Conservation (phyloP, 805 yeast genomes). For the Starmerella riodocensis region DNA sequence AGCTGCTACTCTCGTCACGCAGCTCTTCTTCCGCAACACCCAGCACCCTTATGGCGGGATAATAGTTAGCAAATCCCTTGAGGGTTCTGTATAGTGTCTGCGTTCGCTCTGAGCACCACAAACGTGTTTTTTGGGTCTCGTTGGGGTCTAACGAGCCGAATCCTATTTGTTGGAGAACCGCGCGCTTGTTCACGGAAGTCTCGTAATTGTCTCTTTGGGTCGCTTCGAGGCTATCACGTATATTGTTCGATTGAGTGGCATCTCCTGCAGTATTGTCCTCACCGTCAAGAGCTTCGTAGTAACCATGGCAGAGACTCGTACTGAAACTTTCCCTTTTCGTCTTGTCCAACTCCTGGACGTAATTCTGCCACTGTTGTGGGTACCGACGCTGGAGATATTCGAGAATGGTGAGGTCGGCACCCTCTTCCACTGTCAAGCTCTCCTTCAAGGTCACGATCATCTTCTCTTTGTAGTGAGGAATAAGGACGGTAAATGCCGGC, state of each 20-base stretch:
- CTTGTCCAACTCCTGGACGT: constrained; percentile 43
- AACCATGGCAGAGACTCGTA: too few species aligned
- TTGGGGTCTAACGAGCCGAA: constrained; percentile 19
- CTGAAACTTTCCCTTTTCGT: not conserved
- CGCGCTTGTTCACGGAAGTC: constrained; percentile 1
- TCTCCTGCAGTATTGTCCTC: not conserved
- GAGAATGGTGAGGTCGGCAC: constrained; percentile 51
- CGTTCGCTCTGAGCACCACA: constrained; percentile 76
- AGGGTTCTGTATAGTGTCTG: constrained; percentile 76
- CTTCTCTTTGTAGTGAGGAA: constrained; percentile 81
- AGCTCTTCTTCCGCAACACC: constrained; percentile 59
- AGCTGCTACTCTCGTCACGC: constrained; percentile 26
- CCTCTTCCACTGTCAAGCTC: constrained; percentile 56
- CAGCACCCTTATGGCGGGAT: constrained; percentile 55
- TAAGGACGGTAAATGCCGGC: constrained; percentile 72
- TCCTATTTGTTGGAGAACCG: constrained; percentile 17
- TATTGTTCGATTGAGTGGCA: not conserved
- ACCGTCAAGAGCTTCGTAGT: too few species aligned
- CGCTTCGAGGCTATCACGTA: not conserved
- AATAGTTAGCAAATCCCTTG: constrained; percentile 72
- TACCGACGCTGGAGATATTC: constrained; percentile 66
- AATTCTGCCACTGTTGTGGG: constrained; percentile 67
- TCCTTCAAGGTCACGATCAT: constrained; percentile 64
- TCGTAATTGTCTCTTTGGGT: not conserved
- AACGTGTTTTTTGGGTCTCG: constrained; percentile 47